Evolutionary conservation across 257 asterid genomes (phyloP).

Genomic region (Scutellaria barbata): DNA sequence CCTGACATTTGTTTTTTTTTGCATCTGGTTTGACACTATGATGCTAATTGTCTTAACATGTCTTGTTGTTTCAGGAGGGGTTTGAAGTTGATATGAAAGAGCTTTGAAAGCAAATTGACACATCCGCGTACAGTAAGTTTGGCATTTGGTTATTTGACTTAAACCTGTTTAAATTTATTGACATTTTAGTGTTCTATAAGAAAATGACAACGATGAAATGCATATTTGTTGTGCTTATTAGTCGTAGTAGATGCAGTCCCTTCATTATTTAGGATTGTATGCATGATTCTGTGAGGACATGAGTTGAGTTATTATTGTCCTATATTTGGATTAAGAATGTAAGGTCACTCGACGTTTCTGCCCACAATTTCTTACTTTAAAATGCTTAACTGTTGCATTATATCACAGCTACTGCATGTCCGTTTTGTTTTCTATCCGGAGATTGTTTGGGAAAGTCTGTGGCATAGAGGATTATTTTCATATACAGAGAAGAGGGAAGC

Average conservation of each 20-base stretch:
- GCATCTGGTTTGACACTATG: constrained; percentile 56
- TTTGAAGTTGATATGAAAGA: constrained; percentile 92
- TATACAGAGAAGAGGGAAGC: no score
- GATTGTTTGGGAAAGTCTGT: no score
- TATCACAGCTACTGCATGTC: no score
- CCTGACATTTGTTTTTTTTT: constrained; percentile 88
- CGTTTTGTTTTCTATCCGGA: no score
- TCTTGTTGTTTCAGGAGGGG: constrained; percentile 84
- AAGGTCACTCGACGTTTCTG: no score
- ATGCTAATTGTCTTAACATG: background rate
- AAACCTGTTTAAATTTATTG: background rate
- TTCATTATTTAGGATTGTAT: background rate
- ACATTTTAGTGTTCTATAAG: background rate
- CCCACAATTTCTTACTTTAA: no score
- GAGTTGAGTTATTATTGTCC: background rate
- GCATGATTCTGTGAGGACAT: background rate
- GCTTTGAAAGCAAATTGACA: constrained; percentile 93
- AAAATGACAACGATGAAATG: background rate
- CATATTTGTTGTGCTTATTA: background rate
- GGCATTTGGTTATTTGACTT: background rate
- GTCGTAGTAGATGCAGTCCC: background rate
- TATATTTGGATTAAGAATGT: no score
- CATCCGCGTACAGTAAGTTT: constrained; percentile 85
- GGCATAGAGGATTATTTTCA: no score
- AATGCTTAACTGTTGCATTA: no score